A percentile compares a stretch with the other conserved stretches of the same genome.
Evolutionary conservation across 495 filamentous ascomycete species (phyloP).

Genomic region (Parachaetomium inaequale): DNA sequence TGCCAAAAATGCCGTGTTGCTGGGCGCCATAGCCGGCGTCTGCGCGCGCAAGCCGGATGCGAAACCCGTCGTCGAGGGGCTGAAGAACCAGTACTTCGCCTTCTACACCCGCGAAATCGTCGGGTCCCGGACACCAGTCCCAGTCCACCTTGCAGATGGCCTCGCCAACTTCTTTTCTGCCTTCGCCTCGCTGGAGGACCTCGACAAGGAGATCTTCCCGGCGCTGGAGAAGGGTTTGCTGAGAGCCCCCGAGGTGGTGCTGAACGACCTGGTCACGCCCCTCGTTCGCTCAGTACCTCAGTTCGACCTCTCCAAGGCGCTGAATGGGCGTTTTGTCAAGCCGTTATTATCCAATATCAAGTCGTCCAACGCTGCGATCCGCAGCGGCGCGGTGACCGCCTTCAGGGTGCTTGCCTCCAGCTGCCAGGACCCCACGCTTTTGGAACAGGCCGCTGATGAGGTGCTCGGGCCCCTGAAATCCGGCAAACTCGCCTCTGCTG

Average conservation of each 20-base stretch:
- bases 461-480: constrained; percentile 72
- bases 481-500: constrained; percentile 72
- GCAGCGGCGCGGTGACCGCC: constrained; percentile 67
- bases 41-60: constrained; percentile 62
- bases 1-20: constrained; percentile 66
- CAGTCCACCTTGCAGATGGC: constrained; percentile 65
- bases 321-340: constrained; percentile 69
- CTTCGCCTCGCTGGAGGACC: constrained; percentile 71
- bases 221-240: constrained; percentile 83
- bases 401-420: constrained; percentile 62
- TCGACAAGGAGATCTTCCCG: constrained; percentile 71
- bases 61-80: constrained; percentile 55
- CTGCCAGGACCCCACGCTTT: constrained; percentile 52
- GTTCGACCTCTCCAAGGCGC: constrained; percentile 71
- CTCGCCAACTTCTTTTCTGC: constrained; percentile 77
- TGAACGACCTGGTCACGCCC: constrained; percentile 68
- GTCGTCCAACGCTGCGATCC: constrained; percentile 74
- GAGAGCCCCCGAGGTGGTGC: constrained; percentile 82
- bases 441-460: constrained; percentile 69
- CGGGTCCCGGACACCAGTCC: constrained; percentile 68
- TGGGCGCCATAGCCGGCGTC: constrained; percentile 84
- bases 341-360: constrained; percentile 83
- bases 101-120: constrained; percentile 86
- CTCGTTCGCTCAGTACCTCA: constrained; percentile 65
- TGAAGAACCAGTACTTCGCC: constrained; percentile 66